These are phyloP conservation scores for Pseudogymnoascus verrucosus DNA, from an alignment of 2,329 filamentous ascomycete genomes.

Conservation along the genomic window DNA sequence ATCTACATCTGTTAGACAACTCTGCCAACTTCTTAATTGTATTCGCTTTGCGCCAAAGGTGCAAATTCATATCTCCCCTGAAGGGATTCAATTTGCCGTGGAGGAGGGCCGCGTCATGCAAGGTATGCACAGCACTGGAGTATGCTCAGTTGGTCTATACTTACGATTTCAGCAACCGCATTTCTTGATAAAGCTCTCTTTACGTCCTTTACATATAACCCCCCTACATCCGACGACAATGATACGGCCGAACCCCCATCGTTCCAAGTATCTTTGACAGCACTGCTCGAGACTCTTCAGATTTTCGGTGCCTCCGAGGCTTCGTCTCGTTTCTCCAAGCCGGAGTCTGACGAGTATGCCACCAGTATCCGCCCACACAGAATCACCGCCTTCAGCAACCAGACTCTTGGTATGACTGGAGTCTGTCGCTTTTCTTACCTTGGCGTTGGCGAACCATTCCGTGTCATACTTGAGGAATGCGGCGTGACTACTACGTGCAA, in stretches of 20 bases:
- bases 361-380: constrained; percentile 55
- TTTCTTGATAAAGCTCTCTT: constrained; percentile 88
- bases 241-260: constrained; percentile 43
- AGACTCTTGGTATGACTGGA: constrained; percentile 73
- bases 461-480: constrained; percentile 77
- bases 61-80: constrained; percentile 68
- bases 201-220: constrained; percentile 69
- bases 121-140: constrained; percentile 44
- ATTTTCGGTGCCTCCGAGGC: constrained; percentile 85
- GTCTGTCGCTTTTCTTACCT: constrained; percentile 78
- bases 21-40: constrained; percentile 56
- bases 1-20: constrained; percentile 67
- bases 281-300: constrained; percentile 86
- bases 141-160: constrained; percentile 9
- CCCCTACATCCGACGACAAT: constrained; percentile 33
- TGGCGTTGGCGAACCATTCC: constrained; percentile 67
- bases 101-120: constrained; percentile 89
- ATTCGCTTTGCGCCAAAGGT: constrained; percentile 49
- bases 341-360: constrained; percentile 52
- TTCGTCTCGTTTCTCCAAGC: constrained; percentile 47
- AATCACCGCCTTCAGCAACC: constrained; percentile 72
- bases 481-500: constrained; percentile 85
- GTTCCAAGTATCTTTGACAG: constrained; percentile 81
- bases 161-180: constrained; percentile 49
- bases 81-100: constrained; percentile 79